Evolutionary conservation across 331 rosid genomes (phyloP).

Genomic region (Malus hybrid): DNA sequence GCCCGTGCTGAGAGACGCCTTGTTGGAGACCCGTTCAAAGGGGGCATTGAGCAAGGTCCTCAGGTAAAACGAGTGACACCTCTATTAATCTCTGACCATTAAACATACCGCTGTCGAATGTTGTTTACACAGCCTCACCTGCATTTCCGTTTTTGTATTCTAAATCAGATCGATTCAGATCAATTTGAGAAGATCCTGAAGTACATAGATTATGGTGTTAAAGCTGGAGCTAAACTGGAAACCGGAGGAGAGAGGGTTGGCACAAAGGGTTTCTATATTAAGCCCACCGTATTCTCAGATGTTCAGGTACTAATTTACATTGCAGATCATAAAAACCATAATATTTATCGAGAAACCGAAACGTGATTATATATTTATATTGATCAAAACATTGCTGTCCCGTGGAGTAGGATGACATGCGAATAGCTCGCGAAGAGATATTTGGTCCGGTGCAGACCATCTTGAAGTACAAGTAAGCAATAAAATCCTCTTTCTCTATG

Average conservation of each 20-base stretch:
- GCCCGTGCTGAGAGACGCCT: constrained; percentile 62
- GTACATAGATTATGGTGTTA: constrained; percentile 58
- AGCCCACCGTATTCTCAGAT: constrained; percentile 86
- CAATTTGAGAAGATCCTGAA: constrained; percentile 73
- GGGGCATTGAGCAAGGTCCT: constrained; percentile 90
- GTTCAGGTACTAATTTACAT: constrained; percentile 39
- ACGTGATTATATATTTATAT: not conserved
- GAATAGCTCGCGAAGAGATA: constrained; percentile 78
- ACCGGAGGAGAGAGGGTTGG: constrained; percentile 78
- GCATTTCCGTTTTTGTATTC: not conserved
- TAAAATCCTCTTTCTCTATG: not conserved
- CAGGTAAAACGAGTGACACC: constrained; percentile 45
- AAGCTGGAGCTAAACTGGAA: constrained; percentile 69
- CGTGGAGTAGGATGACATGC: constrained; percentile 53
- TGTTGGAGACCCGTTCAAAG: constrained; percentile 86
- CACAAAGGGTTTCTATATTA: constrained; percentile 59
- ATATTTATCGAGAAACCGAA: constrained; percentile 1
- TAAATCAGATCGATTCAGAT: constrained; percentile 56
- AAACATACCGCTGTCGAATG: not conserved
- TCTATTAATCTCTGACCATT: not conserved
- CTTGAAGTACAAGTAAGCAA: constrained; percentile 64
- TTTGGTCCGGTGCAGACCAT: constrained; percentile 92
- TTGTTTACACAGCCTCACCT: not conserved
- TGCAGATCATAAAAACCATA: not conserved
- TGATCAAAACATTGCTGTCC: not conserved